Base-by-base conservation (phyloP, 176 grass and related monocot species). In the Dactylis glomerata region DNA sequence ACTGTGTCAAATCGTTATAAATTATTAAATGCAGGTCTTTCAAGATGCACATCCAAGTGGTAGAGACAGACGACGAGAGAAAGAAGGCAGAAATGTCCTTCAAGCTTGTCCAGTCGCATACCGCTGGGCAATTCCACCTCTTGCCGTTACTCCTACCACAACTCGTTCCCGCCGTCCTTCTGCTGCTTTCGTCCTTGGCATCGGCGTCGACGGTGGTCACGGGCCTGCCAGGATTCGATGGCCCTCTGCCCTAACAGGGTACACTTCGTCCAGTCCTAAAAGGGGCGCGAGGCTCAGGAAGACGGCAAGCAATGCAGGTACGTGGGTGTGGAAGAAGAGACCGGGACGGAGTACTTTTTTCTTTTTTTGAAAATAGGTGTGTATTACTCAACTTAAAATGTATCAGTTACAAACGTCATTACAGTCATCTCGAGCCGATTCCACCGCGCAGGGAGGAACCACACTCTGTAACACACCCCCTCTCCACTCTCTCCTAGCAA, bases 291-390 rank as follows among this genome's bases (percentile, higher is more conserved):
- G 19, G 26, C 22, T 9, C 40, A 42, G 8, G 7, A 42, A 5
- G 40, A 2, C 10, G n/a, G n/a, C 24, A 37, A 17, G 64, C 10
- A 1, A 26, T 71, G 20, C n/a, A 94, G 92, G 34, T 92, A 95
- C 63, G 71, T 88, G 30, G 22, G 0, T 5, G 80, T 92, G 78
- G 93, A 87, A 24, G 90, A 92, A 19, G 80, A 46, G 27, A 88
- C 85, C 1, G 88, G 88, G 12, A 26, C 68, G 10, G 75, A 92
- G 76, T n/a, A n/a, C n/a, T n/a, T n/a, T n/a, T n/a, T n/a, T n/a
- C n/a, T n/a, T n/a, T n/a, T n/a, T n/a, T n/a, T n/a, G n/a, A n/a
- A n/a, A n/a, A n/a, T n/a, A n/a, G n/a, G n/a, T n/a, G n/a, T n/a
- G n/a, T n/a, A n/a, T n/a, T n/a, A n/a, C n/a, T n/a, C n/a, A n/a